Evolutionary conservation across 768 basidiomycete species (phyloP).

Genomic region (Panellus pusillus): DNA sequence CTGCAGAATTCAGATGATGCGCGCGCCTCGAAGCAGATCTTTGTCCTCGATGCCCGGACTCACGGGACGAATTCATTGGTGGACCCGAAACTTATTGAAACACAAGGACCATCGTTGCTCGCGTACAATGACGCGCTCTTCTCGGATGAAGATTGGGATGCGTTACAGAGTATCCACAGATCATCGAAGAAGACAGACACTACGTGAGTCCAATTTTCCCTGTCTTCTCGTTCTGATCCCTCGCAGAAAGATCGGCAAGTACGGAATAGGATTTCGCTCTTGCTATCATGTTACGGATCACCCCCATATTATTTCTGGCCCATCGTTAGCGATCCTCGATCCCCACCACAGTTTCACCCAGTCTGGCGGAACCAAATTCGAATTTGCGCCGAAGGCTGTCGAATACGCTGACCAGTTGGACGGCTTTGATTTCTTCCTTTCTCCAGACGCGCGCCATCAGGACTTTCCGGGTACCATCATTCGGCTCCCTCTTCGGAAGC

Average conservation of each 20-base stretch:
- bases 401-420: conserved; percentile 33
- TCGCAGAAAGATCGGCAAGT: conserved; percentile 52
- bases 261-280: conserved; percentile 50
- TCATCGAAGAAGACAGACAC: conserved; percentile 48
- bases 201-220: conserved; percentile 31
- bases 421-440: conserved; percentile 30
- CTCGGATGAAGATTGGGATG: conserved; percentile 42
- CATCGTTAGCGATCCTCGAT: conserved; percentile 42
- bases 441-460: conserved; percentile 13
- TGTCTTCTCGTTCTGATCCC: neutral
- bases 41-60: conserved; percentile 41
- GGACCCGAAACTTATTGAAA: conserved; percentile 26
- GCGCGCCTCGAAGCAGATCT: conserved; percentile 36
- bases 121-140: conserved; percentile 49
- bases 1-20: conserved; percentile 55
- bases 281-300: conserved; percentile 55
- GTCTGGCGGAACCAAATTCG: conserved; percentile 32
- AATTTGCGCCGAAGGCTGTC: conserved; percentile 25
- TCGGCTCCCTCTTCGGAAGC: conserved; percentile 45
- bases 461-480: conserved; percentile 43
- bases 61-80: conserved; percentile 29
- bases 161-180: conserved; percentile 40
- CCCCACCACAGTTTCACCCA: conserved; percentile 34
- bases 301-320: conserved; percentile 47
- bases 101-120: conserved; percentile 47